phyloP scores from a whole-genome alignment of 202 grass and related monocot genomes.

The Saccharum hybrid region DNA sequence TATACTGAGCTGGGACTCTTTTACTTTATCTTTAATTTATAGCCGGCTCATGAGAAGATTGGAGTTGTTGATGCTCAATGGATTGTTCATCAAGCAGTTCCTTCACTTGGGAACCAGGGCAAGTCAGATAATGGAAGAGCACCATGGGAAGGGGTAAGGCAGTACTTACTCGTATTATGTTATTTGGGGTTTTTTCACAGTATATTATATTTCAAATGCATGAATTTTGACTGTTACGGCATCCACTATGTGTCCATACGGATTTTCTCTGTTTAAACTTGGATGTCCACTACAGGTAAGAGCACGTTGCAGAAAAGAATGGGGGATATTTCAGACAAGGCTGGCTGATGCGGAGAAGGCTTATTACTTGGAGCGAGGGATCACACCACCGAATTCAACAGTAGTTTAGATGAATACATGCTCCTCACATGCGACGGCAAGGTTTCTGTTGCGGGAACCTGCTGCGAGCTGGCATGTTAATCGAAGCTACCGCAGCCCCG shows the following conservation, averaged over 20 bases:
- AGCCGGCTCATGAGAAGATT: constrained; percentile 95
- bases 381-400: constrained; percentile 67
- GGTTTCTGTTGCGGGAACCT: constrained; percentile 52
- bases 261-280: constrained; percentile 30
- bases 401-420: constrained; percentile 40
- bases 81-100: constrained; percentile 94
- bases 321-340: constrained; percentile 75
- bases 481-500: constrained; percentile 37
- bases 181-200: neutral
- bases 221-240: constrained; percentile 1
- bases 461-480: neutral
- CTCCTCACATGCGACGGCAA: neutral
- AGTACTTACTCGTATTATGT: neutral
- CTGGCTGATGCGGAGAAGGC: constrained; percentile 81
- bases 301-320: constrained; percentile 89
- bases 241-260: neutral
- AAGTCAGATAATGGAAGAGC: constrained; percentile 71
- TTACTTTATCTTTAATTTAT: constrained; percentile 45
- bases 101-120: constrained; percentile 95
- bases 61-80: constrained; percentile 94
- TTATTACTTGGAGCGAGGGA: constrained; percentile 72
- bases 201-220: neutral
- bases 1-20: constrained; percentile 31
- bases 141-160: constrained; percentile 90
- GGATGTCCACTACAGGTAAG: constrained; percentile 57